Evolutionary conservation across 805 yeast species (phyloP).

Genomic region (Yarrowia divulgata): DNA sequence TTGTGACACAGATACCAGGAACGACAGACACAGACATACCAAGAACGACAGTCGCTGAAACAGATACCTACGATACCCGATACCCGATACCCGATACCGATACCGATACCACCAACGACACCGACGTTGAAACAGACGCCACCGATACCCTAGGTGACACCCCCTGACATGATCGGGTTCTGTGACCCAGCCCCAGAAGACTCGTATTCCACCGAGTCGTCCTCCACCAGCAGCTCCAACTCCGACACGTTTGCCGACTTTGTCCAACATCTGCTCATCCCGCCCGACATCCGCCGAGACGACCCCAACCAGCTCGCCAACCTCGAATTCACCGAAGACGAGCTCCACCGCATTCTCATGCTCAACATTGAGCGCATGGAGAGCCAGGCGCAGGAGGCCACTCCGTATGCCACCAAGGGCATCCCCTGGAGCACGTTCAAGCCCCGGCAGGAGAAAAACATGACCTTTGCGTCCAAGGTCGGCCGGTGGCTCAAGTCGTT

Average conservation of each 20-base stretch:
- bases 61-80: not conserved
- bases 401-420: constrained; percentile 26
- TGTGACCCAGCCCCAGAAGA: constrained; percentile 33
- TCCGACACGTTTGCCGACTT: constrained; percentile 22
- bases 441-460: constrained; percentile 39
- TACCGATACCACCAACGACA: not conserved
- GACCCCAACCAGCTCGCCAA: not conserved
- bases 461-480: constrained; percentile 38
- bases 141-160: not conserved
- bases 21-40: not conserved
- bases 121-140: not conserved
- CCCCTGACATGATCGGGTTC: constrained; percentile 21
- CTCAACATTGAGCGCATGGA: constrained; percentile 16
- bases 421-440: constrained; percentile 30
- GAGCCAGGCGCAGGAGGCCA: constrained; percentile 5
- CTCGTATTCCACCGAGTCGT: constrained; percentile 29
- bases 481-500: constrained; percentile 34
- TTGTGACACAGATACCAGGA: too few species aligned
- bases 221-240: not conserved
- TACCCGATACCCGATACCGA: not conserved
- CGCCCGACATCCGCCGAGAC: constrained; percentile 3
- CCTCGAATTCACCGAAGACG: constrained; percentile 14
- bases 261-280: constrained; percentile 12
- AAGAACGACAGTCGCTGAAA: not conserved
- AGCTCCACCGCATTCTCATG: constrained; percentile 22